Base-by-base conservation (phyloP, 495 filamentous ascomycete species). In the Parmelia sp. region DNA sequence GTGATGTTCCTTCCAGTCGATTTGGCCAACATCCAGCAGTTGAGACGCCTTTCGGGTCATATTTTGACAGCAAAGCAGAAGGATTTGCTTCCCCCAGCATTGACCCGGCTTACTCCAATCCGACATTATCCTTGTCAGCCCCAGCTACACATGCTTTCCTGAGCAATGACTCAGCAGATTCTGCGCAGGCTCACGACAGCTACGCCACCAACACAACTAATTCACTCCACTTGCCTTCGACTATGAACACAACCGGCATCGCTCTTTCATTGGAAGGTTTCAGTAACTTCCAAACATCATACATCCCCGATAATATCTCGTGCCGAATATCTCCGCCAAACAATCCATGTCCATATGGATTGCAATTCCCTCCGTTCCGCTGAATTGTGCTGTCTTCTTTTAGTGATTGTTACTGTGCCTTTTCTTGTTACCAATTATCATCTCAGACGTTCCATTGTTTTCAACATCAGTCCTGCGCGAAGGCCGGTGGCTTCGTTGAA, bases 311-410 rank as follows among this genome's bases (percentile, higher is more conserved):
- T 55, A 33, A 33, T 35, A 4, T 55, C 29, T 33, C 51, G 29
- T 55, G 33, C 51, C 27, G 29, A 17, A 31, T 55, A 17, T n/a
- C 29, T 33, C 33, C 51, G 51, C 29, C 51, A 29, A 55, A 55
- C 51, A 55, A 55, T 55, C 51, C 49, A 53, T 9, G 11, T 51
- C 23, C 49, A 14, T 33, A 55, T 55, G 51, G 51, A 55, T 55
- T 55, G 51, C 51, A 55, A 27, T 33, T 23, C 29, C 29, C 51
- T n/a, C 51, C 51, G 29, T 55, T 21, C 17, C 17, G 0, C 21
- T 55, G 29, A 55, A 17, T 33, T 55, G 51, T 3, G 21, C 21
- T 10, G 51, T 55, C 51, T 55, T 55, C 51, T 55, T 55, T 55
- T 4, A 9, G 51, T 55, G 51, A 55, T 29, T 35, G 3, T 19